Evolutionary conservation across 2,329 filamentous ascomycete genomes (phyloP).

Genomic region (Fusarium sp.): DNA sequence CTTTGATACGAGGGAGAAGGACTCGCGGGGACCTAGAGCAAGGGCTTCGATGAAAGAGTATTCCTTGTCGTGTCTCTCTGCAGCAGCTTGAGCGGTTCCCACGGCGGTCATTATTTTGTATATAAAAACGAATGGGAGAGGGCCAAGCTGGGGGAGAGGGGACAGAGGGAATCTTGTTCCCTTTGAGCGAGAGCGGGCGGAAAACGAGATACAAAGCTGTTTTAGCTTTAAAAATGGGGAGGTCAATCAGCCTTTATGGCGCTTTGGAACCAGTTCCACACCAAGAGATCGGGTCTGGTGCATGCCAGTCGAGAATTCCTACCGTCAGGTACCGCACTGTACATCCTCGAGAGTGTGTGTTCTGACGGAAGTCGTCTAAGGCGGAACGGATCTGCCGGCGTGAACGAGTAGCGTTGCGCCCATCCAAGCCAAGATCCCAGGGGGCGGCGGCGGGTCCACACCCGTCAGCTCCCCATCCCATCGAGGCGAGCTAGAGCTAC

Average conservation of each 20-base stretch:
- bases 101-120: constrained; percentile 39
- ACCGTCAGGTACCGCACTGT: constrained; percentile 19
- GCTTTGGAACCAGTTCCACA: constrained; percentile 4
- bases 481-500: neutral
- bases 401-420: neutral
- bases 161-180: constrained; percentile 10
- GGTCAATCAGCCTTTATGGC: constrained; percentile 39
- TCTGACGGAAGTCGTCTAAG: constrained; percentile 27
- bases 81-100: constrained; percentile 18
- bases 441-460: constrained; percentile 11
- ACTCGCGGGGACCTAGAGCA: constrained; percentile 39
- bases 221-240: constrained; percentile 14
- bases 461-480: constrained; percentile 2
- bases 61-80: constrained; percentile 39
- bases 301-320: constrained; percentile 4
- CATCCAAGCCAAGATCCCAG: constrained; percentile 14
- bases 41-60: constrained; percentile 46
- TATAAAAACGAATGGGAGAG: neutral
- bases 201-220: neutral
- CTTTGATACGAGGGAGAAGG: constrained; percentile 39
- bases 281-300: neutral
- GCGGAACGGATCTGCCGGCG: constrained; percentile 38
- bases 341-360: neutral
- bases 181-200: neutral
- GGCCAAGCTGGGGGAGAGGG: neutral